Evolutionary conservation across 2,329 filamentous ascomycete species (phyloP), one percentile per base, ranked within the genome.

Genomic region (Claviceps paspali): DNA sequence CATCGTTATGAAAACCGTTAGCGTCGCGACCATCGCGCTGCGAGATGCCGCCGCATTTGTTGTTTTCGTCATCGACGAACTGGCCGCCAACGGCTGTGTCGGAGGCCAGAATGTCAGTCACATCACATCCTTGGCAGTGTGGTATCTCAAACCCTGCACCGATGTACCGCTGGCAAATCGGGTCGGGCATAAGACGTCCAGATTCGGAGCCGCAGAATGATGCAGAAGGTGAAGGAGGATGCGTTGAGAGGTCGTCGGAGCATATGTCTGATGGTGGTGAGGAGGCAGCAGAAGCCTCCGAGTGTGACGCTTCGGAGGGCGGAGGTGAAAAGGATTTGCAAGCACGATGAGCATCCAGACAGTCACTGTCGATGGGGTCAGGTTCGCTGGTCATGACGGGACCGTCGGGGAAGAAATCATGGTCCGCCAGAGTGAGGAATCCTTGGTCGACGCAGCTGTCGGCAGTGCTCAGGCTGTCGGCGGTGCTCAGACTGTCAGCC

Each of bases 191-290:
- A 38, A 64, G 57, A 15, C 47, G 51, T 19, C 61, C 64, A 2
- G 61, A 58, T 43, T 70, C 68, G 0, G 62, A 66, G 35, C 64
- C 66, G 1, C 67, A 71, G 45, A 69, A 70, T 2, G 69, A 73
- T 38, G 67, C 55, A 11, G 63, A 64, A 38, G 67, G 63, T 7
- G 64, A 60, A 5, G 64, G 62, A 1, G 63, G 62, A 34, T 51
- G 57, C 51, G 48, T 60, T 38, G 48, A 52, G 39, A 44, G 59
- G 41, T 36, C 54, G 43, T 45, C 50, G 12, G 49, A 52, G n/a
- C 53, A 51, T 19, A 49, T 43, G 22, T 60, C 57, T 12, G 49
- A 52, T 5, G 58, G 55, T 3, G 33, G 33, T 30, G 60, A 61
- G 5, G 57, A 51, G 30, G 51, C 56, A 29, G 51, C 56, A 11